Evolutionary conservation across 2,329 filamentous ascomycete genomes (phyloP), one percentile per base, ranked within the genome.

Genomic region (Diaporthe citriasiana): DNA sequence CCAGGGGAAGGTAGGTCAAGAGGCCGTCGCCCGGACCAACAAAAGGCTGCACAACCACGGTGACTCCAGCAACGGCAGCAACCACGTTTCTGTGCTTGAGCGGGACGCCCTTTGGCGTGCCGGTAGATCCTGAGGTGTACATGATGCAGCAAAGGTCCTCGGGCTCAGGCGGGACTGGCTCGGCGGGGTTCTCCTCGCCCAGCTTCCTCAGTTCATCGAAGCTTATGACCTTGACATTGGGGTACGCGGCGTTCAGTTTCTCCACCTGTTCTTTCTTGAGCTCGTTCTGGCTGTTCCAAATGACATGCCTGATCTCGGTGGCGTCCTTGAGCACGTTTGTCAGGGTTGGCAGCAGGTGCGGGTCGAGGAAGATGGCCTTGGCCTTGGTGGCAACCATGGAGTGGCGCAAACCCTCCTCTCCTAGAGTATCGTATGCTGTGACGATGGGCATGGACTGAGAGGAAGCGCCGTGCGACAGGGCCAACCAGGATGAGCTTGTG

Each of bases 391-490:
- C 92, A 50, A 91, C 87, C 82, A 95, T 88, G 4, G 93, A 94
- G 84, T 95, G 93, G 82, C 89, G 90, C 76, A 95, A 85, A 56
- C 93, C 93, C 78, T 94, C 92, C 82, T 94, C 92, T 60, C 93
- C 93, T 25, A 95, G 89, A 9, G 93, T 95, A 83, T 95, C 93
- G 83, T 95, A 95, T 56, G 93, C 93, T n/a, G 93, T 96, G 73
- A 95, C 93, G 78, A 95, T 93, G 74, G 94, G 91, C 84, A 97
- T 90, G 53, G 93, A 94, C 84, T 97, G 94, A 25, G 94, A 94
- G 60, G 89, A 84, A 70, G 87, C 86, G 69, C 83, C 87, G 79
- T 89, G 88, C 27, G 87, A 86, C 78, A 84, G 83, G 76, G 85
- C 82, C 27, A 89, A 80, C 88, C 88, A 89, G 81, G 89, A 83